These are phyloP conservation scores for Diaporthe citrichinensis DNA, from an alignment of 2,329 filamentous ascomycete species.

Conservation along the genomic window DNA sequence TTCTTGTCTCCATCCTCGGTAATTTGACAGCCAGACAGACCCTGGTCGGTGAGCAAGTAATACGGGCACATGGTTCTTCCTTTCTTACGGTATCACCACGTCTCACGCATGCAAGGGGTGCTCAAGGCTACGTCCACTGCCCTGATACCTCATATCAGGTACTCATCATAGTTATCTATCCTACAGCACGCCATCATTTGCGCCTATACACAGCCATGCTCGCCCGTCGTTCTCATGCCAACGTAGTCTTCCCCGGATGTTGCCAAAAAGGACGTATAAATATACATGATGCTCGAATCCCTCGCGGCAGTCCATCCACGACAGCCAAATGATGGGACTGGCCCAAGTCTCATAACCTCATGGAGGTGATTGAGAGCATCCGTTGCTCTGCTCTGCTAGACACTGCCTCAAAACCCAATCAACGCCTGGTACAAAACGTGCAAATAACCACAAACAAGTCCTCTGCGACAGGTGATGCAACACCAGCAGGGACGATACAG, in stretches of 20 bases:
- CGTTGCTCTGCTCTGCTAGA: not conserved
- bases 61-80: conserved; percentile 31
- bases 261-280: not conserved
- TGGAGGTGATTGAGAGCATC: not conserved
- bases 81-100: conserved; percentile 19
- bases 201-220: not conserved
- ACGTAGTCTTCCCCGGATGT: not conserved
- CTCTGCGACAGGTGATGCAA: not conserved
- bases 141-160: not conserved
- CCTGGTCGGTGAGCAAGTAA: conserved; percentile 18
- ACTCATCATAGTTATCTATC: conserved; percentile 11
- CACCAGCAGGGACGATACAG: not conserved
- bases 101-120: not conserved
- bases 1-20: conserved; percentile 17
- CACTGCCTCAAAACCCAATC: not conserved
- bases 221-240: not conserved
- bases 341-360: not conserved
- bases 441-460: not conserved
- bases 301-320: not conserved
- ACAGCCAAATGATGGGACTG: not conserved
- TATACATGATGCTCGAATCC: conserved; percentile 17
- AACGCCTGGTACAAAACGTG: not conserved
- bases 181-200: conserved; percentile 12
- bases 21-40: not conserved
- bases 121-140: not conserved